phyloP scores from a whole-genome alignment of 345 rosid species.

The Cardamine resedifolia region DNA sequence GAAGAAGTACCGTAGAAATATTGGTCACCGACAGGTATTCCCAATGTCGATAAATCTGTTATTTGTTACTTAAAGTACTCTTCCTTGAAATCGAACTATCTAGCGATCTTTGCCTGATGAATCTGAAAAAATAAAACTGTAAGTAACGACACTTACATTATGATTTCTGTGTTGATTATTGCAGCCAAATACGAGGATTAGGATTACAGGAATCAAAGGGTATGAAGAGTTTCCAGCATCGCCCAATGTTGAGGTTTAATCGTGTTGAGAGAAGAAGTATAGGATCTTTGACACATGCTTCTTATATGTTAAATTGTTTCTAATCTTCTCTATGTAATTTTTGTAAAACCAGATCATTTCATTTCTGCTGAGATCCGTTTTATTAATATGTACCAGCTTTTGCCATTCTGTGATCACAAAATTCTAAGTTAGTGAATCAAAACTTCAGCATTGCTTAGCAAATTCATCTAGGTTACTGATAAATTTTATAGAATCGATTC shows the following conservation, averaged over 20 bases:
- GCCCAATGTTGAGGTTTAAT: slow-evolving; percentile 39
- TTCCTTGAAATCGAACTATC: neutral
- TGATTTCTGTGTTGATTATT: slow-evolving; percentile 22
- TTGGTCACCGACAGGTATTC: slow-evolving; percentile 93
- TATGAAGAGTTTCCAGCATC: slow-evolving; percentile 69
- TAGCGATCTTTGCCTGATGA: neutral
- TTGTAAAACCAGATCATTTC: neutral
- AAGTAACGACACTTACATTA: neutral
- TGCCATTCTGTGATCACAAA: neutral
- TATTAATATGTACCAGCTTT: neutral
- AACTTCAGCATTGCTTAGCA: neutral
- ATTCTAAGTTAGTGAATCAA: neutral
- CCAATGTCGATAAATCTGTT: neutral
- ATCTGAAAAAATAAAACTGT: neutral
- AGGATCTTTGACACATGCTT: slow-evolving; percentile 10
- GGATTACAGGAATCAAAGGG: slow-evolving; percentile 83
- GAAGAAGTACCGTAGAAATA: slow-evolving; percentile 93
- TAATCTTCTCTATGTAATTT: slow-evolving; percentile 16
- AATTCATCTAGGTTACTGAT: neutral
- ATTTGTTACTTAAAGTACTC: neutral
- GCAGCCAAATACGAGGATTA: slow-evolving; percentile 89
- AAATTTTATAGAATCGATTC: neutral
- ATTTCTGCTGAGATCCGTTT: slow-evolving; percentile 8
- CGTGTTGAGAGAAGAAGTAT: neutral
- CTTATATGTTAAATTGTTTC: slow-evolving; percentile 3